phyloP scores from a whole-genome alignment of 805 yeast genomes.

The Nakazawaea holstii region DNA sequence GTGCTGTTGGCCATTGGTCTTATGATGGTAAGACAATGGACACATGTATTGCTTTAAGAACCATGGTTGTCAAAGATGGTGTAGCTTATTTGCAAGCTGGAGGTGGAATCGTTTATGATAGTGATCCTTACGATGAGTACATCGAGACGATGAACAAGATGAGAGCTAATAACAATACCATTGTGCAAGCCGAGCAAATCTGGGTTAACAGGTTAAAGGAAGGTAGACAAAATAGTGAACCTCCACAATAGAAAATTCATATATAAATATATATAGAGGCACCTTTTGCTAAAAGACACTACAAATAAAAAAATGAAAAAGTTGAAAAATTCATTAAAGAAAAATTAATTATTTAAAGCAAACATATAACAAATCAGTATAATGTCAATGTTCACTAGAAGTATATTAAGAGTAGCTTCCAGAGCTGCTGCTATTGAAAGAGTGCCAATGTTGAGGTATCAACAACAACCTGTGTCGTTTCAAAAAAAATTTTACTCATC shows the following conservation, averaged over 20 bases:
- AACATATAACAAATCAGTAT: too few relatives aligned
- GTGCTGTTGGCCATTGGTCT: conserved; percentile 98
- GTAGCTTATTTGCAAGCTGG: conserved; percentile 95
- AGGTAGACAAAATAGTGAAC: conserved; percentile 20
- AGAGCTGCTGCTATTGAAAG: too few relatives aligned
- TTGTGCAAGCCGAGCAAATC: conserved; percentile 84
- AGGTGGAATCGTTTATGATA: conserved; percentile 95
- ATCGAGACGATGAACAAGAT: conserved; percentile 96
- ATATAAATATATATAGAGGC: too few relatives aligned
- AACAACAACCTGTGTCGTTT: too few relatives aligned
- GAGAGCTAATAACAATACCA: conserved; percentile 86
- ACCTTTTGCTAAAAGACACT: too few relatives aligned
- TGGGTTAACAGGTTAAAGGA: conserved; percentile 48
- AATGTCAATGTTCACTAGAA: too few relatives aligned
- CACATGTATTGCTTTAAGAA: conserved; percentile 94
- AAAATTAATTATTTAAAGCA: too few relatives aligned
- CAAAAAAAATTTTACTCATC: too few relatives aligned
- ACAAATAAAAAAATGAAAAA: too few relatives aligned
- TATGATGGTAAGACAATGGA: conserved; percentile 94
- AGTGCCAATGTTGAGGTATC: too few relatives aligned
- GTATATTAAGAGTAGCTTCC: too few relatives aligned
- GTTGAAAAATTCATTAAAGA: too few relatives aligned
- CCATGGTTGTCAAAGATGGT: conserved; percentile 92
- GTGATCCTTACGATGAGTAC: conserved; percentile 93
- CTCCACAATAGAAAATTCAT: not conserved